Base-by-base conservation (phyloP, 1,139 yeast species). In the Hanseniaspora gamundiae region DNA sequence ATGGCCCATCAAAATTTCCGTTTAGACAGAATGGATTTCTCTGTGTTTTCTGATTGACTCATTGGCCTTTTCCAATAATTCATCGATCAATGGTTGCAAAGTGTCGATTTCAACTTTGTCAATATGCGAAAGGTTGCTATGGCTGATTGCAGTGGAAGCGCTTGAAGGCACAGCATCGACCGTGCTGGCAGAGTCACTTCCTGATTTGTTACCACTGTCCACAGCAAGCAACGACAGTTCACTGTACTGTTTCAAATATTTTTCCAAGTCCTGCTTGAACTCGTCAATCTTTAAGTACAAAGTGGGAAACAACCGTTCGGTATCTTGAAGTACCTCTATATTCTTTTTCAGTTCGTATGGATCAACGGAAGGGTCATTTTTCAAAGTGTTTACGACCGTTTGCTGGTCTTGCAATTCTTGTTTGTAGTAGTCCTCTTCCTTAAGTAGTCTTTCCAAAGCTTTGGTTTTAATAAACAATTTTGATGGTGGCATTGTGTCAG, bases 401-500 rank as follows among this genome's bases (percentile, higher is more conserved):
- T 73, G 69, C 52, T 82, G 86, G 45, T 82, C 86, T 14, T 61
- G 61, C 30, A 76, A 70, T 57, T 87, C 95, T 47, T 72, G 68
- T 42, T 71, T 66, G 59, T 86, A 87, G 38, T 78, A 67, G 14
- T 58, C 58, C 52, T 80, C 78, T 58, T 87, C 96, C 54, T 85
- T 85, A 44, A 81, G 56, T 35, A 88, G 69, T 49, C 95, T 71
- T 50, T 74, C 73, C 44, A 87, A 68, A 3, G 95, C 93, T 50
- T 74, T 76, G 42, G 75, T 70, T 56, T 86, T 86, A 62, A 87
- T 85, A 54, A 82, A 84, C 44, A 84, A 62, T 50, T 73, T 78
- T 1, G 87, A 68, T 40, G 95, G 95, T 2, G 88, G 74, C 88
- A 84, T 86, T 42, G 28, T 51, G 20, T 4, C 14, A 11, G n/a